Conservation (phyloP, 1,284 basidiomycete genomes). For the Hypsizygus ulmarius region DNA sequence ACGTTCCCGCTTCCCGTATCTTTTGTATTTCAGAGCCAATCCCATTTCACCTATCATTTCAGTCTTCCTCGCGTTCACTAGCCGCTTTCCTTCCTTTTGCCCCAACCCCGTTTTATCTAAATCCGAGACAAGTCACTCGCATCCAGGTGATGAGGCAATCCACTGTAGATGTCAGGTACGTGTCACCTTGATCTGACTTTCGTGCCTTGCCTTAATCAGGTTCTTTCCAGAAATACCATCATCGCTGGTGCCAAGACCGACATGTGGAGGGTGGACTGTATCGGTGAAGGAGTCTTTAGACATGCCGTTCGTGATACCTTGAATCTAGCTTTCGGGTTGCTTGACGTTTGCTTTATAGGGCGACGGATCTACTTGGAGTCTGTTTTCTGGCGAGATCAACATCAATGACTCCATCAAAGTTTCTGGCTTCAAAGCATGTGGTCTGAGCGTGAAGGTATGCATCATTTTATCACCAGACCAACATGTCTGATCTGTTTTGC, state of each 20-base stretch:
- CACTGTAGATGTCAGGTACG: slow-evolving; percentile 62
- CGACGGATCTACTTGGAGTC: slow-evolving; percentile 56
- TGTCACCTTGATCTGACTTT: slow-evolving; percentile 3
- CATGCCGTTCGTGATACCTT: slow-evolving; percentile 44
- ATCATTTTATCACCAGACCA: not conserved
- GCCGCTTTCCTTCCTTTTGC: slow-evolving; percentile 57
- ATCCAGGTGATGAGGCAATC: slow-evolving; percentile 65
- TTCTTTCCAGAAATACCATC: slow-evolving; percentile 32
- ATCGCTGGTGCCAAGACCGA: slow-evolving; percentile 54
- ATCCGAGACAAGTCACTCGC: slow-evolving; percentile 45
- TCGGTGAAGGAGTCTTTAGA: slow-evolving; percentile 61
- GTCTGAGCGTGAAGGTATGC: slow-evolving; percentile 59
- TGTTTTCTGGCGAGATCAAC: slow-evolving; percentile 59
- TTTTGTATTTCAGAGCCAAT: slow-evolving; percentile 58
- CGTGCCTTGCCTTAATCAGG: not conserved
- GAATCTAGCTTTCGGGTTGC: not conserved
- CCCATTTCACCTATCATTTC: slow-evolving; percentile 62
- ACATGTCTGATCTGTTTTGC: not conserved
- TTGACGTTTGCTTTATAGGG: slow-evolving; percentile 37
- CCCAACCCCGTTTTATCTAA: slow-evolving; percentile 40
- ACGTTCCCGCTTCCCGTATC: slow-evolving; percentile 54
- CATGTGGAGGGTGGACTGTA: slow-evolving; percentile 64
- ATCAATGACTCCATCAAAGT: slow-evolving; percentile 48
- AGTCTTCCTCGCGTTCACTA: slow-evolving; percentile 53
- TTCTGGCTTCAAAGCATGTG: slow-evolving; percentile 62